Evolutionary conservation across 2,329 filamentous ascomycete species (phyloP).

Genomic region (Scortechinia acanthostroma): DNA sequence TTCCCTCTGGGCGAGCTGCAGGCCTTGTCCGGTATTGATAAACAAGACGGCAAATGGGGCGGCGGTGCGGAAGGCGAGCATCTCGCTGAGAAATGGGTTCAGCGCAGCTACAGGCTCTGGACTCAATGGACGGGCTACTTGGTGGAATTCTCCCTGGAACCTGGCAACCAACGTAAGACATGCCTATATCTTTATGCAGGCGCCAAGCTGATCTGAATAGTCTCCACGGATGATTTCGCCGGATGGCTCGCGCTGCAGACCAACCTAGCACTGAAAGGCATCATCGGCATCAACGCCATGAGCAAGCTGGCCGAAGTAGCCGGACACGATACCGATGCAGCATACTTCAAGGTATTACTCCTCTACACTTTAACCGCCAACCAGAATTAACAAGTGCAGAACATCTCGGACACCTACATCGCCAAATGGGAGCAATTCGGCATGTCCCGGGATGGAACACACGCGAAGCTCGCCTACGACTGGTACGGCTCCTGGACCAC

Average conservation of each 20-base stretch:
- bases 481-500: constrained; percentile 42
- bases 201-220: not conserved
- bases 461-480: constrained; percentile 75
- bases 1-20: constrained; percentile 9
- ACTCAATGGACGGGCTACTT: constrained; percentile 72
- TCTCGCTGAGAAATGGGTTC: constrained; percentile 26
- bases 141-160: constrained; percentile 62
- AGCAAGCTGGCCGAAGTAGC: constrained; percentile 59
- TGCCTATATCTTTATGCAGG: not conserved
- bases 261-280: constrained; percentile 77
- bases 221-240: constrained; percentile 74
- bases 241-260: constrained; percentile 68
- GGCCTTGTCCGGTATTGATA: constrained; percentile 41
- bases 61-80: constrained; percentile 18
- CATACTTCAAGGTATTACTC: constrained; percentile 38
- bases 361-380: too few species aligned
- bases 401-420: constrained; percentile 64
- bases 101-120: constrained; percentile 60
- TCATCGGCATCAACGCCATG: constrained; percentile 78
- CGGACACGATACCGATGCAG: constrained; percentile 44
- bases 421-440: constrained; percentile 65
- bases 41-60: constrained; percentile 42
- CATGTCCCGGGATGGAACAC: constrained; percentile 59
- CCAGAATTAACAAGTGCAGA: not conserved
- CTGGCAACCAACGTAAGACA: constrained; percentile 48